Base-by-base conservation (phyloP, 192 early-diverging fungal species). In the Backusella mclennaniae region DNA sequence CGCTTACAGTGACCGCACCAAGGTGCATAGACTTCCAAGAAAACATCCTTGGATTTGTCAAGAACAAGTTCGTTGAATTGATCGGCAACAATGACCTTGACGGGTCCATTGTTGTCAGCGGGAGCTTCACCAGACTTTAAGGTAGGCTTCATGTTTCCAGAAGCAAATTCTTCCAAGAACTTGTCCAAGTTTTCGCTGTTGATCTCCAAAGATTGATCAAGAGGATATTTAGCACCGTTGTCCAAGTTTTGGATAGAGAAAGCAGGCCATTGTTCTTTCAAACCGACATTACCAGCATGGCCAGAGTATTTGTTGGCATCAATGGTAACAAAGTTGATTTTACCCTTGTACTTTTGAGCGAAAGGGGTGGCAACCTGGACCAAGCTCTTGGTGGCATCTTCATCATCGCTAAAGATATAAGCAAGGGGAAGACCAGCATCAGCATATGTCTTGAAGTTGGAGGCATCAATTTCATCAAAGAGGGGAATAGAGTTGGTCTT, bases 181-280 rank as follows among this genome's bases (percentile, higher is more conserved):
- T 79, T 71, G 66, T 84, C 76, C 74, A 96, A 75, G 33, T 75
- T 77, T 38, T 89, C 88, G 23, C 82, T 80, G 49, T 89, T 90
- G 39, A 98, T 79, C 6, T 87, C 84, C 80, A 89, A 85, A 67
- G 81, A 81, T 84, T 95, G 92, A 39, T 91, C 84, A 85, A 92
- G 95, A 66, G 97, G 96, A 86, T 81, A 99, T 88, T 98, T 98
- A 76, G 87, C 79, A 72, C 91, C 87, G 77, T 83, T 88, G 59
- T 84, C 83, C 69, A 92, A 87, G 77, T 92, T 86, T 87, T 96
- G 94, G 83, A 99, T 90, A 75, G 89, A 96, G 78, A 99, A 91
- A 23, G 96, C 95, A 67, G 98, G 98, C 94, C 94, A 99, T 74
- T 85, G 77, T 80, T 95, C 91, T 89, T 96, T 94, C 66, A 99